phyloP scores from a whole-genome alignment of 371 early-diverging fungal species.

The Mycotypha africana region DNA sequence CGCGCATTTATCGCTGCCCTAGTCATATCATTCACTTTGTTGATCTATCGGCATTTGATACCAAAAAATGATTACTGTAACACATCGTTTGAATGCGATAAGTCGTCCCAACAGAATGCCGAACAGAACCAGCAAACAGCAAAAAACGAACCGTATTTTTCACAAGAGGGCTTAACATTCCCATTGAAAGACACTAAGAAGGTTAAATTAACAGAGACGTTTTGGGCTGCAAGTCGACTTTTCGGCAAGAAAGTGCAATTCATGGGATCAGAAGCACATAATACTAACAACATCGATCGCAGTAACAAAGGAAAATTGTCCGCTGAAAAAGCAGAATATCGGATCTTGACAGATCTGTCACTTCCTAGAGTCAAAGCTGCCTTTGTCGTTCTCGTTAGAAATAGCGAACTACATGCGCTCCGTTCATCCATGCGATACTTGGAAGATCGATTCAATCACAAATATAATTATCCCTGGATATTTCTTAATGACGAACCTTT shows the following conservation, averaged over 20 bases:
- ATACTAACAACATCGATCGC: neutral
- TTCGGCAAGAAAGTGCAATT: neutral
- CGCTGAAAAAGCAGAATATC: slow-evolving; percentile 12
- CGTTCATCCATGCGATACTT: slow-evolving; percentile 64
- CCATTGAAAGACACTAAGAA: neutral
- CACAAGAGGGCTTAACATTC: neutral
- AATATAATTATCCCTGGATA: slow-evolving; percentile 86
- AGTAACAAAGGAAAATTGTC: neutral
- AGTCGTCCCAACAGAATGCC: no score
- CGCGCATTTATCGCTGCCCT: neutral
- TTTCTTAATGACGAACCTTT: slow-evolving; percentile 83
- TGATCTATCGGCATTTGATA: slow-evolving; percentile 2
- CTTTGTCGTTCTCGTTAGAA: slow-evolving; percentile 65
- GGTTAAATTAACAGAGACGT: no score
- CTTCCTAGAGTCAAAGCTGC: slow-evolving; percentile 44
- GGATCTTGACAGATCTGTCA: slow-evolving; percentile 10
- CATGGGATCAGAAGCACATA: neutral
- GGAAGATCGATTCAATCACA: slow-evolving; percentile 79
- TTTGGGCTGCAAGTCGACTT: slow-evolving; percentile 1
- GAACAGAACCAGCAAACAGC: neutral
- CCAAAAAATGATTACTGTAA: slow-evolving; percentile 9
- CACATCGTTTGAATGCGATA: slow-evolving; percentile 1
- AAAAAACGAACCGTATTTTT: slow-evolving; percentile 2
- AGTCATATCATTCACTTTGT: neutral
- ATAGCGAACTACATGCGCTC: slow-evolving; percentile 72